These are phyloP conservation scores for Starmera quercuum DNA, from an alignment of 805 yeast genomes.

Conservation along the genomic window DNA sequence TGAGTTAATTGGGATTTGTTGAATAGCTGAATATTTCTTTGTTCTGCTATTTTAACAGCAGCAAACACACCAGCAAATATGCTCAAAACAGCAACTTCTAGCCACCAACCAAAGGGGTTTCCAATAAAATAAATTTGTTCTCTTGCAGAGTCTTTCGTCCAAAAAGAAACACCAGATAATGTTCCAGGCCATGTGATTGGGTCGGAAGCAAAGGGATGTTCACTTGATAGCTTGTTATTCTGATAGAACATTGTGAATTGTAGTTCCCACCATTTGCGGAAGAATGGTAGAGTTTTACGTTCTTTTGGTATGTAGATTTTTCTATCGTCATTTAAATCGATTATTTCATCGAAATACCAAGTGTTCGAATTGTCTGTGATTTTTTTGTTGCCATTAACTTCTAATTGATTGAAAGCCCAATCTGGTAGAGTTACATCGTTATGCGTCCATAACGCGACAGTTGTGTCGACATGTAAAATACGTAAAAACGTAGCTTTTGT, in stretches of 20 bases:
- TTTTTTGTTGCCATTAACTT: constrained; percentile 91
- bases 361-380: constrained; percentile 54
- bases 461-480: constrained; percentile 74
- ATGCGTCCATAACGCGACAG: constrained; percentile 93
- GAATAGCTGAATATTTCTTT: constrained; percentile 58
- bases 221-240: constrained; percentile 77
- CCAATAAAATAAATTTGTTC: constrained; percentile 88
- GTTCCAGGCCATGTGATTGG: constrained; percentile 92
- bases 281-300: constrained; percentile 59
- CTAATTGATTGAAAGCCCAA: constrained; percentile 91
- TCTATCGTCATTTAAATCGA: constrained; percentile 58
- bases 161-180: constrained; percentile 87
- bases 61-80: constrained; percentile 55
- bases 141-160: constrained; percentile 66
- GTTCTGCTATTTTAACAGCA: constrained; percentile 70
- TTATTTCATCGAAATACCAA: constrained; percentile 73
- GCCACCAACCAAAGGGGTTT: constrained; percentile 87
- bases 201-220: constrained; percentile 92
- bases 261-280: constrained; percentile 82
- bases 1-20: constrained; percentile 57
- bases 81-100: constrained; percentile 58
- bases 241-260: constrained; percentile 87
- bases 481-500: constrained; percentile 66
- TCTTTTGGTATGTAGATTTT: constrained; percentile 55
- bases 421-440: constrained; percentile 80